A percentile compares a stretch with the other conserved stretches of the same genome.
Evolutionary conservation across 495 filamentous ascomycete genomes (phyloP).

Genomic region (Penicillium tannophilum): DNA sequence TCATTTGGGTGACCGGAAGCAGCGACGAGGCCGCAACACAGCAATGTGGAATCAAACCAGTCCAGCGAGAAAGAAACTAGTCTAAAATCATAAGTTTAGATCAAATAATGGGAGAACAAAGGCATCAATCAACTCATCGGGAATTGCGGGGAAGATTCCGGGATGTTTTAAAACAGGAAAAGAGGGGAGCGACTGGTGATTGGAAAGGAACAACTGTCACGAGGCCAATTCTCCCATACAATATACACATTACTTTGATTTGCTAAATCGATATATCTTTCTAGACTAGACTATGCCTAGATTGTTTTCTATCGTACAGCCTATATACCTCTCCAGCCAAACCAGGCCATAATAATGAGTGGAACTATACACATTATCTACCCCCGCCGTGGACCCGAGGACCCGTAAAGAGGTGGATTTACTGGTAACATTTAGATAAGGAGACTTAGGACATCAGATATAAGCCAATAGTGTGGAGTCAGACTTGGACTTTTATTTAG

Average conservation of each 20-base stretch:
- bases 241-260: not conserved
- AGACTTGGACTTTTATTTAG: not conserved
- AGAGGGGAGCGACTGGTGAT: constrained; percentile 8
- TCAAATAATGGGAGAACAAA: not conserved
- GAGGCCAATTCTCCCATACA: constrained; percentile 13
- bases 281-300: not conserved
- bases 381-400: too few species aligned
- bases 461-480: not conserved
- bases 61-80: not conserved
- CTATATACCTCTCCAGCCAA: not conserved
- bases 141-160: constrained; percentile 16
- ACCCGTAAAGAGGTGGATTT: not conserved
- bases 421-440: not conserved
- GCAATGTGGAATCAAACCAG: not conserved
- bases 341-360: not conserved
- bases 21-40: constrained; percentile 15
- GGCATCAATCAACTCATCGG: not conserved
- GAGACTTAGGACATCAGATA: not conserved
- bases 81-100: not conserved
- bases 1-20: constrained; percentile 30
- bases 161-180: constrained; percentile 2
- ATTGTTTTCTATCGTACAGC: constrained; percentile 1
- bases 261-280: not conserved
- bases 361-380: not conserved
- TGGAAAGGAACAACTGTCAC: constrained; percentile 12